phyloP scores from a whole-genome alignment of 441 rosid species.

The Flueggea neowawraea region DNA sequence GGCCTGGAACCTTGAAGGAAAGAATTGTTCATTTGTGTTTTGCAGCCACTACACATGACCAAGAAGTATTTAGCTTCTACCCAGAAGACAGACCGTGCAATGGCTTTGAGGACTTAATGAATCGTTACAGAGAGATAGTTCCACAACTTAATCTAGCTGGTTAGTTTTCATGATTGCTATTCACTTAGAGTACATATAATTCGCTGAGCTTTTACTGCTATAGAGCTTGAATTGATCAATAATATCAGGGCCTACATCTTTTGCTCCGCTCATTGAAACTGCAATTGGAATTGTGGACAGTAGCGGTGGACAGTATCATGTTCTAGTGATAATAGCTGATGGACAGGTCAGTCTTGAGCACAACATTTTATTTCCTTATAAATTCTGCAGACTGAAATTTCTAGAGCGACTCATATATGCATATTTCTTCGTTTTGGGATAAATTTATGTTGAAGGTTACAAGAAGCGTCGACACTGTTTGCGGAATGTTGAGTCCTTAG shows the following conservation, averaged over 20 bases:
- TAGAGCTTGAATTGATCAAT: not conserved
- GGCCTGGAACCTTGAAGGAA: not conserved
- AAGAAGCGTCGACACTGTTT: conserved; percentile 67
- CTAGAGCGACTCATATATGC: too few relatives aligned
- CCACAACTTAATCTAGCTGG: conserved; percentile 77
- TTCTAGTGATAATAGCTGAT: conserved; percentile 84
- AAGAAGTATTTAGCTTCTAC: conserved; percentile 69
- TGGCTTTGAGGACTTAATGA: conserved; percentile 73
- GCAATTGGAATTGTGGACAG: conserved; percentile 74
- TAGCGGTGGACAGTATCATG: conserved; percentile 91
- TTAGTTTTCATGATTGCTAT: conserved; percentile 15
- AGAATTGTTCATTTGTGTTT: not conserved
- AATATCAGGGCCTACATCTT: conserved; percentile 80
- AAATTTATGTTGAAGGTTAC: conserved; percentile 51
- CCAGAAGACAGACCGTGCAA: conserved; percentile 50
- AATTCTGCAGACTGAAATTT: not conserved
- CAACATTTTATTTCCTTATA: not conserved
- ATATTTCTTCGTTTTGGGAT: too few relatives aligned
- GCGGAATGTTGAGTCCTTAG: conserved; percentile 64
- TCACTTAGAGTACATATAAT: not conserved
- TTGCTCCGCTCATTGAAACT: conserved; percentile 84
- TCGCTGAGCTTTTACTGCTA: not conserved
- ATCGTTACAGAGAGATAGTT: conserved; percentile 58
- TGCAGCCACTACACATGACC: conserved; percentile 77
- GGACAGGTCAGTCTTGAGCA: conserved; percentile 60